These are phyloP conservation scores for Actinomucor elegans DNA, from an alignment of 371 early-diverging fungal species.

Conservation along the genomic window DNA sequence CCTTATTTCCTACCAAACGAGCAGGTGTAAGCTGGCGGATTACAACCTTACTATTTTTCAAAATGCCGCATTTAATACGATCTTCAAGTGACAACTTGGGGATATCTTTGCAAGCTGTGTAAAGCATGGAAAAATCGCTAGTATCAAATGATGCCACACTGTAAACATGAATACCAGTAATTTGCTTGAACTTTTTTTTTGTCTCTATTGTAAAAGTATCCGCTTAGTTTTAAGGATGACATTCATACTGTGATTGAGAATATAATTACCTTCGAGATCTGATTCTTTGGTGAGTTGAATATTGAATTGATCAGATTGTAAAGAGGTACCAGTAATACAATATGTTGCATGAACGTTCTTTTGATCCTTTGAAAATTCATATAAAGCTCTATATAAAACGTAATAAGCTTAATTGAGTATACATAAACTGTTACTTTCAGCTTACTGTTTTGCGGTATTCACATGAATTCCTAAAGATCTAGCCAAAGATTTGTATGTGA, in stretches of 20 bases:
- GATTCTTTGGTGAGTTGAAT: conserved; percentile 16
- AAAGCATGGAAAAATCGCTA: conserved; percentile 6
- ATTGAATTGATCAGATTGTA: not conserved
- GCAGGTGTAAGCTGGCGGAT: not conserved
- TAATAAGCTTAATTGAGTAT: no score
- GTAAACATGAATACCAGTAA: conserved; percentile 14
- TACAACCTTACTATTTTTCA: conserved; percentile 1
- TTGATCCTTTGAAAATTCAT: conserved; percentile 11
- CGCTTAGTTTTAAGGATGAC: not conserved
- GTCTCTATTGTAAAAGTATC: not conserved
- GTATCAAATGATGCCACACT: conserved; percentile 7
- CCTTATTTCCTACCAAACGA: not conserved
- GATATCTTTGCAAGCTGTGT: conserved; percentile 8
- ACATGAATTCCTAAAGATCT: conserved; percentile 16
- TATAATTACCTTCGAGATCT: conserved; percentile 17
- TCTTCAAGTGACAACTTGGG: conserved; percentile 8
- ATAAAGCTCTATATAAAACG: conserved; percentile 8
- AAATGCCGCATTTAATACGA: conserved; percentile 10
- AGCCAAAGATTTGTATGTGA: conserved; percentile 20
- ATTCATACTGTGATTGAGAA: not conserved
- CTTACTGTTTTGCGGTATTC: conserved; percentile 25
- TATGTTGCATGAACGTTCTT: conserved; percentile 3
- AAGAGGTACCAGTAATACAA: conserved; percentile 11
- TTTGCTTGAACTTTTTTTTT: conserved; percentile 7
- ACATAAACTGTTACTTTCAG: no score